Percentiles rank a stretch among this genome's conserved stretches.
phyloP scores from a whole-genome alignment of 352 stramenopile genomes.

The Globisporangium nunn region DNA sequence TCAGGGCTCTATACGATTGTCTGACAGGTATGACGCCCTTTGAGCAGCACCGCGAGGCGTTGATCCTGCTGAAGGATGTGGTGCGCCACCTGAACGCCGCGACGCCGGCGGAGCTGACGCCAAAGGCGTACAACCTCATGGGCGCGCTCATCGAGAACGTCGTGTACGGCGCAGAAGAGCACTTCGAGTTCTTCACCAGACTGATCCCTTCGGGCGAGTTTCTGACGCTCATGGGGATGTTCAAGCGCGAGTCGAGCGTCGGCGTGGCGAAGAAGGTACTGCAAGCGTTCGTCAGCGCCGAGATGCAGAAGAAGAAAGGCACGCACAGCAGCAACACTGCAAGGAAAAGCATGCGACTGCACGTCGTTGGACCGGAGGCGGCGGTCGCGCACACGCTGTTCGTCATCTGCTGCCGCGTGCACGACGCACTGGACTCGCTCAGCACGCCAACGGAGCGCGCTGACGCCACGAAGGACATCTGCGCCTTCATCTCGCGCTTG shows the following conservation, averaged over 20 bases:
- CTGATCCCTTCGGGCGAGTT: slow-evolving; percentile 73
- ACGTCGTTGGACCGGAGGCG: slow-evolving; percentile 64
- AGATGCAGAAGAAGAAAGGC: slow-evolving; percentile 7
- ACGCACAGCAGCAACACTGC: slow-evolving; percentile 13
- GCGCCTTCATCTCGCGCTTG: slow-evolving; percentile 71
- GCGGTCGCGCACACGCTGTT: slow-evolving; percentile 83
- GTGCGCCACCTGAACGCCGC: slow-evolving; percentile 72
- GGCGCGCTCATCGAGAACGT: slow-evolving; percentile 74
- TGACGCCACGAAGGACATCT: slow-evolving; percentile 62
- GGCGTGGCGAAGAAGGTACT: slow-evolving; percentile 81
- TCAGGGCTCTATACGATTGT: too few relatives aligned
- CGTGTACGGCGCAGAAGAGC: slow-evolving; percentile 58
- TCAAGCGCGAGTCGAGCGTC: slow-evolving; percentile 75
- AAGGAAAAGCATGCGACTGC: slow-evolving; percentile 37
- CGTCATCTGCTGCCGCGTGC: slow-evolving; percentile 75
- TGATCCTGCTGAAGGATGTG: slow-evolving; percentile 84
- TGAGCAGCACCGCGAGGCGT: slow-evolving; percentile 56
- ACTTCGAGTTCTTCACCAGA: slow-evolving; percentile 65
- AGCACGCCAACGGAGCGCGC: slow-evolving; percentile 47
- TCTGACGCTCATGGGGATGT: slow-evolving; percentile 82
- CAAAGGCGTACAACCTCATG: slow-evolving; percentile 61
- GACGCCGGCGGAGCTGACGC: slow-evolving; percentile 43
- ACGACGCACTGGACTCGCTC: slow-evolving; percentile 79
- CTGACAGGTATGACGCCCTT: background rate
- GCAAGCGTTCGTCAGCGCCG: slow-evolving; percentile 49